Evolutionary conservation across 352 stramenopile species (phyloP), one percentile per base, ranked within the genome.

Genomic region (Peronospora destructor): DNA sequence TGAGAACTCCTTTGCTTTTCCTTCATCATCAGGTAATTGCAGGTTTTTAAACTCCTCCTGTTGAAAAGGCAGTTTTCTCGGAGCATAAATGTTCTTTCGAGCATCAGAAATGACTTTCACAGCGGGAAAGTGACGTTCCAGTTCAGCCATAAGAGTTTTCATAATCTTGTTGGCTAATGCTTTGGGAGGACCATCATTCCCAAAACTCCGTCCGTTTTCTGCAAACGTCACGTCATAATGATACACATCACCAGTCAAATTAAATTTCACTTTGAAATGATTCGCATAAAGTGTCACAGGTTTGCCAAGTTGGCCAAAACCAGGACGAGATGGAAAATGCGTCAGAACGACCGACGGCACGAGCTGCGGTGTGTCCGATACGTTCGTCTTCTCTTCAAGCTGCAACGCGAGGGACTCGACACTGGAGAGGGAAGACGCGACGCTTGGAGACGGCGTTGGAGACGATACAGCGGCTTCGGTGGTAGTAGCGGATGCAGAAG

Each of bases 221-320:
- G 56, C 61, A 50, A 90, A 78, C 38, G 69, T 44, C 2, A 84
- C 76, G 46, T 90, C 79, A 53, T 90, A 90, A 66, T 90, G 79
- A 44, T 69, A 90, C 4, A 85, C 49, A 37, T 87, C 76, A 2
- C 65, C 73, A 0, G 62, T 42, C 11, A 64, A 54, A 8, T 65
- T 75, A 33, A 83, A 63, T 25, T 63, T 69, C 10, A 90, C 76
- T 13, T 59, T 61, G 41, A 87, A 90, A 34, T 87, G 76, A 38
- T 90, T 90, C 6, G 74, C 79, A 33, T 69, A 51, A 0, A 87
- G 13, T 42, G 57, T 79, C 10, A 87, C 58, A 0, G 48, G 5
- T 12, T 53, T 62, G 0, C 79, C 79, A 1, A 35, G n/a, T 30
- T 32, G 59, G n/a, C 79, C 79, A 61, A 85, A 87, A 11, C 73